Evolutionary conservation across 2,329 filamentous ascomycete species (phyloP).

Genomic region (Ophiostoma australiae): DNA sequence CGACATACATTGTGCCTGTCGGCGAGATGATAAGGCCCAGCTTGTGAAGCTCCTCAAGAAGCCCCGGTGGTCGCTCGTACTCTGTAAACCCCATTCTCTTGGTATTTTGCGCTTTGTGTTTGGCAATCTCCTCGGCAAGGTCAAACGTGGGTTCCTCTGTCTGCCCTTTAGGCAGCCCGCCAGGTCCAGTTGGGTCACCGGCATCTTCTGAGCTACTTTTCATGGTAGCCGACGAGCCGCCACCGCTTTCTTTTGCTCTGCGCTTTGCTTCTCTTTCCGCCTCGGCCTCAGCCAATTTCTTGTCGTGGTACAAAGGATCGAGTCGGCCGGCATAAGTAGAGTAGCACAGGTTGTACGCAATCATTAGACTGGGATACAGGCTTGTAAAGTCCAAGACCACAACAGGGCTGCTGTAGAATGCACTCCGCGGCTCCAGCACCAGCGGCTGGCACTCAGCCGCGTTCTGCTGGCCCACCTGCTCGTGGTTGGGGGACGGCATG

Average conservation of each 20-base stretch:
- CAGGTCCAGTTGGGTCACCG: too few relatives aligned
- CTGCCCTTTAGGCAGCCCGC: background rate
- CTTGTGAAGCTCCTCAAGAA: conserved; percentile 70
- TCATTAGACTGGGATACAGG: conserved; percentile 96
- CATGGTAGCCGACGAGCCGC: background rate
- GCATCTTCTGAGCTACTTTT: background rate
- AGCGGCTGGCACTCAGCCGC: conserved; percentile 89
- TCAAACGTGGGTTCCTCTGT: background rate
- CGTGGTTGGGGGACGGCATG: conserved; percentile 80
- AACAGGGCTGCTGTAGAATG: conserved; percentile 85
- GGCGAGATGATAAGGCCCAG: conserved; percentile 86
- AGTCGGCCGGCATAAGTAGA: conserved; percentile 90
- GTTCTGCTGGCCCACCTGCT: conserved; percentile 91
- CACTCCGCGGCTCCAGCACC: conserved; percentile 96
- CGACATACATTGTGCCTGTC: conserved; percentile 95
- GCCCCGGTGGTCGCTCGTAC: conserved; percentile 69
- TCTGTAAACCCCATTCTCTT: conserved; percentile 95
- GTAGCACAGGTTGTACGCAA: conserved; percentile 98
- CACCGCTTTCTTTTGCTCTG: background rate
- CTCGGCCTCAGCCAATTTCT: background rate
- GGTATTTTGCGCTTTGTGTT: conserved; percentile 29
- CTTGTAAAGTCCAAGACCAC: conserved; percentile 94
- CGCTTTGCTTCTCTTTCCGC: background rate
- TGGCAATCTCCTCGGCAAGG: background rate
- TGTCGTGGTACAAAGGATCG: conserved; percentile 25